Evolutionary conservation across 1,139 yeast genomes (phyloP), one percentile per base, ranked within the genome.

Genomic region (Diutina sp.): DNA sequence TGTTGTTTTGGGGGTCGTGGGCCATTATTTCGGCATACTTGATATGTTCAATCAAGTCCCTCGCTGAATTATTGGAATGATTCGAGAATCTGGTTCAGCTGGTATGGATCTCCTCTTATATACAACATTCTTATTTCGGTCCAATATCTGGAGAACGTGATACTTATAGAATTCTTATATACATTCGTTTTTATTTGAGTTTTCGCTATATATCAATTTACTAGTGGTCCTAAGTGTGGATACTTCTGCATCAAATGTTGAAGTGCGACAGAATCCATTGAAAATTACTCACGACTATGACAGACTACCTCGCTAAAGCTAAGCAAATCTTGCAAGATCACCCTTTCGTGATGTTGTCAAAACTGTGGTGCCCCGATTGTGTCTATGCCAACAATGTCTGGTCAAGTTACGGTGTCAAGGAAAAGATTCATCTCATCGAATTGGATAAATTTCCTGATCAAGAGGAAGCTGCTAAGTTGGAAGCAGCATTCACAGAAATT

Each of bases 1-100:
- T 66, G 99, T 93, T 51, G 80, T 93, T 46, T 78, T 87, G 46
- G 99, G 99, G 1, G 83, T 90, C 29, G 71, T 88, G 58, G 96
- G 95, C 46, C 97, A 91, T 69, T 93, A 91, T 68, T 73, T 74
- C 57, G 90, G 95, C 30, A 74, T 90, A 35, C 73, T 89, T 61
- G 84, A 81, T 59, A 85, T 90, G 85, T 84, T 85, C 61, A 18
- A 16, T 14, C 41, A 35, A 35, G 41, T 35, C 2, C 14, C 41
- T 35, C 41, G 41, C 14, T 35, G 41, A 35, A 11, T 35, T 5
- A 35, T 35, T n/a, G 41, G 41, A 11, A 11, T 35, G 41, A 35
- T n/a, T 11, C 11, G 41, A 35, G 41, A 35, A 11, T 9, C 14
- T 35, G 41, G 41, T 35, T 38, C 32, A 50, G 53, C 53, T 30